Evolutionary conservation across 768 basidiomycete species (phyloP).

Genomic region (Chalciporus piperatus): DNA sequence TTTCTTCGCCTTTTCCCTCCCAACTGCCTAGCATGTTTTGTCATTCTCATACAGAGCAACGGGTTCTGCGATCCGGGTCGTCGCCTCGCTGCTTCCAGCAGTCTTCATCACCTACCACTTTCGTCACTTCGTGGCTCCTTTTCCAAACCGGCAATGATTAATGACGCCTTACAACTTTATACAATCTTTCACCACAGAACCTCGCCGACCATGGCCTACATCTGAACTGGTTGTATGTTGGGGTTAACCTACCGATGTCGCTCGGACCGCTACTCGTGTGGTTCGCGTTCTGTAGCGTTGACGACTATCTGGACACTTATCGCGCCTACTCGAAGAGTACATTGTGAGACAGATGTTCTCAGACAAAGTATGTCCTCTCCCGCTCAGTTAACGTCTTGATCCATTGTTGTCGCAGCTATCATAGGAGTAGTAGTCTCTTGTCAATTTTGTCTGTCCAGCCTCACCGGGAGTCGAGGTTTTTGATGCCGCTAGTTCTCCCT

Average conservation of each 20-base stretch:
- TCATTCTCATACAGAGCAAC: slow-evolving; percentile 7
- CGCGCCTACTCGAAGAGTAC: slow-evolving; percentile 2
- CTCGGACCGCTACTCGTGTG: slow-evolving; percentile 33
- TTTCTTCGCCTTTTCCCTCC: slow-evolving; percentile 35
- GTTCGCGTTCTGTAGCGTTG: slow-evolving; percentile 15
- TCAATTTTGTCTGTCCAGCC: too few relatives aligned
- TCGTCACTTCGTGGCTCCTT: slow-evolving; percentile 24
- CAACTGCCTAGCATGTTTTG: slow-evolving; percentile 24
- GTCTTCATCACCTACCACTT: slow-evolving; percentile 33
- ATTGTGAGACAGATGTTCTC: slow-evolving; percentile 9
- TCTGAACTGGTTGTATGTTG: slow-evolving; percentile 38
- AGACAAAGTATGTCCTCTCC: slow-evolving; percentile 1
- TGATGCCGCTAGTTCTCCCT: slow-evolving; percentile 35
- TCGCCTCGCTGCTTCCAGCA: slow-evolving; percentile 15
- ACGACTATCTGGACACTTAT: slow-evolving; percentile 1
- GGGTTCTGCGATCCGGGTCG: slow-evolving; percentile 8
- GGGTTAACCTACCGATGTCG: slow-evolving; percentile 37
- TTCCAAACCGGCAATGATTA: slow-evolving; percentile 16
- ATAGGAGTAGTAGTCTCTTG: too few relatives aligned
- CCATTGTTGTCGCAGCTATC: slow-evolving; percentile 23
- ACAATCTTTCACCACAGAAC: slow-evolving; percentile 35
- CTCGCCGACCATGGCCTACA: too few relatives aligned
- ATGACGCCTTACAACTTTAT: slow-evolving; percentile 40
- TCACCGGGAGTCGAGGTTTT: slow-evolving; percentile 41
- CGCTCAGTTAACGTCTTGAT: neutral